Evolutionary conservation across 768 basidiomycete genomes (phyloP), one percentile per base, ranked within the genome.

Genomic region (Podaxis mareebaensis): DNA sequence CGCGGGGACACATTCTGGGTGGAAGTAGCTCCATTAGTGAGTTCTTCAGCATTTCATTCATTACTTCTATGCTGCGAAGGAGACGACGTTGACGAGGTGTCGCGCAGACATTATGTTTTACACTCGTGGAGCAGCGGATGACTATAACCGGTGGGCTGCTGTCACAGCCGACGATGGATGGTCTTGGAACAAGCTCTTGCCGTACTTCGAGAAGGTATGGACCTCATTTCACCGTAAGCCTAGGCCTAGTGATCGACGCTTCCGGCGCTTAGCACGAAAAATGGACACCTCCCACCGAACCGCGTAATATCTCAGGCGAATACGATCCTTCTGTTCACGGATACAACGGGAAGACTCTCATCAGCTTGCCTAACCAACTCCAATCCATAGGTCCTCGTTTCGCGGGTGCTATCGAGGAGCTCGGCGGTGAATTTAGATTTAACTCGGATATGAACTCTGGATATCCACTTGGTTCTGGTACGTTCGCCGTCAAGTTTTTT

Each of bases 291-390:
- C 78, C 81, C 0, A 71, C 72, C 2, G 79, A 80, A 61, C 60
- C 69, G 10, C 79, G 79, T 60, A 70, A 80, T 61, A 77, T 71
- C 30, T 68, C 26, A 26, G 74, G 75, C 5, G 70, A 81, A 63
- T 78, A 72, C 58, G 66, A 77, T 61, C 78, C 81, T 0, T 26
- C 67, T 0, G 64, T 78, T 6, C 80, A 81, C 64, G 73, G 78
- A 8, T 70, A 68, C 17, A 60, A 68, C 11, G 80, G 81, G 13
- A 68, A 71, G 5, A 69, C 69, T 39, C 63, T 63, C 0, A 74
- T 77, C 53, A 76, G 73, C 58, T 66, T 80, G 4, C 69, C 73
- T 13, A 74, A 77, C n/a, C 74, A 65, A 58, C n/a, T 38, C 22
- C 68, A 75, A 8, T 54, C 63, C n/a, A 61, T 78, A 30, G 78